Percentiles rank a stretch among this genome's conserved stretches.
These are phyloP conservation scores for Ophiostoma fasciatum DNA, from an alignment of 2,329 filamentous ascomycete species.

Conservation along the genomic window DNA sequence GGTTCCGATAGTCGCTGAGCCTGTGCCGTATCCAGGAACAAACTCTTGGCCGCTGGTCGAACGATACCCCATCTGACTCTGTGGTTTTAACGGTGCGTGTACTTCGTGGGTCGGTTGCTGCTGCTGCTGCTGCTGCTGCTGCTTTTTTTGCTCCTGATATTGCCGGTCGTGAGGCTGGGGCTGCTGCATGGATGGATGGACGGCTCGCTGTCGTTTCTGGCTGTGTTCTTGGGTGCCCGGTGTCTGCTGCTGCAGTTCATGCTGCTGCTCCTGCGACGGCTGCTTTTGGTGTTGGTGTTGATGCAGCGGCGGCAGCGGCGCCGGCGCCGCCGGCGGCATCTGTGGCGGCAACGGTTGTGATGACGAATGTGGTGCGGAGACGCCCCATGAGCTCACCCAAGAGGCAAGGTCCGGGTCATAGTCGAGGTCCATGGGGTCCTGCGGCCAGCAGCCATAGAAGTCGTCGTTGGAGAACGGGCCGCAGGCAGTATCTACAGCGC, in stretches of 20 bases:
- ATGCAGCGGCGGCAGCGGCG: neutral
- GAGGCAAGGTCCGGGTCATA: conserved; percentile 14
- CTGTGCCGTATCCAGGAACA: neutral
- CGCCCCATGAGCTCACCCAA: conserved; percentile 12
- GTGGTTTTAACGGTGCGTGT: too few relatives aligned
- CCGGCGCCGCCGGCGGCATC: neutral
- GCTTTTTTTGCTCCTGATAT: neutral
- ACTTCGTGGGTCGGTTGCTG: too few relatives aligned
- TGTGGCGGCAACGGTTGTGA: too few relatives aligned
- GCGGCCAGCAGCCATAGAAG: conserved; percentile 7
- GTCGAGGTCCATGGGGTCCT: conserved; percentile 18
- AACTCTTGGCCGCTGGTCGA: neutral
- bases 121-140: conserved; percentile 1
- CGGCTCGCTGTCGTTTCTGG: too few relatives aligned
- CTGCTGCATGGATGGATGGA: too few relatives aligned
- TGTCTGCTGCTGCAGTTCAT: neutral
- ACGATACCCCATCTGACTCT: too few relatives aligned
- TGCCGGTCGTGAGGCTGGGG: neutral
- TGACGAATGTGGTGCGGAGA: too few relatives aligned
- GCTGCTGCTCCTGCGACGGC: neutral
- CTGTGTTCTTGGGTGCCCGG: neutral
- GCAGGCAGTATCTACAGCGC: too few relatives aligned
- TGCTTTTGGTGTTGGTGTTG: conserved; percentile 1
- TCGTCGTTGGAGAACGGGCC: conserved; percentile 2
- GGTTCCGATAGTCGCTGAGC: conserved; percentile 1